These are phyloP conservation scores for Phylloboletellus chloephorus DNA, from an alignment of 1,284 basidiomycete species.

Conservation along the genomic window DNA sequence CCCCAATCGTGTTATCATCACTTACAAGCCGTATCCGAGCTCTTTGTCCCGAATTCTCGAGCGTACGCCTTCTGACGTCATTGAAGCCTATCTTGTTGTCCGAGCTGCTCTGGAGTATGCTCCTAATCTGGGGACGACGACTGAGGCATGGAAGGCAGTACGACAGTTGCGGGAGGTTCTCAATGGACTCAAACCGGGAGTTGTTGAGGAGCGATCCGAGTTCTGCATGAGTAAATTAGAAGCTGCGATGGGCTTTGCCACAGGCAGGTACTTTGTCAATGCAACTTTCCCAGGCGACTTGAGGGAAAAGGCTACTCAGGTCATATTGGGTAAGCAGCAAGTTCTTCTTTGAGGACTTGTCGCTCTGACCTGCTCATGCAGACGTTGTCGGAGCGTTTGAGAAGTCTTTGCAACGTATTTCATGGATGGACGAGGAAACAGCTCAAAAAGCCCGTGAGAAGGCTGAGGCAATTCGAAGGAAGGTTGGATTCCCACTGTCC, in stretches of 20 bases:
- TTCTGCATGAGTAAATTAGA: slow-evolving; percentile 67
- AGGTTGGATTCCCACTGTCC: slow-evolving; percentile 85
- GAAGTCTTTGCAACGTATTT: slow-evolving; percentile 65
- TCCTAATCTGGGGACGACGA: slow-evolving; percentile 64
- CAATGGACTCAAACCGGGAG: slow-evolving; percentile 83
- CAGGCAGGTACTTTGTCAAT: slow-evolving; percentile 80
- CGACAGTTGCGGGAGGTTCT: slow-evolving; percentile 67
- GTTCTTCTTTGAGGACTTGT: background rate
- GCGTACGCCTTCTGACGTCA: slow-evolving; percentile 61
- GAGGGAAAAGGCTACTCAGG: slow-evolving; percentile 73
- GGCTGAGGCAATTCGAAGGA: slow-evolving; percentile 75
- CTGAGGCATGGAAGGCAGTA: slow-evolving; percentile 71
- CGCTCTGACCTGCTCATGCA: slow-evolving; percentile 22
- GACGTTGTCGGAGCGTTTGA: slow-evolving; percentile 86
- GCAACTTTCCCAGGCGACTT: slow-evolving; percentile 82
- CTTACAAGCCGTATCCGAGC: slow-evolving; percentile 75
- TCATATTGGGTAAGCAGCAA: slow-evolving; percentile 66
- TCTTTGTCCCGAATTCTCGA: slow-evolving; percentile 69
- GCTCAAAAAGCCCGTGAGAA: slow-evolving; percentile 82
- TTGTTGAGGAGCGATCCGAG: slow-evolving; percentile 76
- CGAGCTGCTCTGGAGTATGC: slow-evolving; percentile 65
- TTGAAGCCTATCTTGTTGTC: slow-evolving; percentile 84
- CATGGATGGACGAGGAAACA: slow-evolving; percentile 91
- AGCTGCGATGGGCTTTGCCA: slow-evolving; percentile 63
- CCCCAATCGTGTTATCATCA: slow-evolving; percentile 76